Percentiles rank a stretch among this genome's conserved stretches.
These are phyloP conservation scores for Pseudogymnoascus sp. DNA, from an alignment of 2,329 filamentous ascomycete species.

Conservation along the genomic window DNA sequence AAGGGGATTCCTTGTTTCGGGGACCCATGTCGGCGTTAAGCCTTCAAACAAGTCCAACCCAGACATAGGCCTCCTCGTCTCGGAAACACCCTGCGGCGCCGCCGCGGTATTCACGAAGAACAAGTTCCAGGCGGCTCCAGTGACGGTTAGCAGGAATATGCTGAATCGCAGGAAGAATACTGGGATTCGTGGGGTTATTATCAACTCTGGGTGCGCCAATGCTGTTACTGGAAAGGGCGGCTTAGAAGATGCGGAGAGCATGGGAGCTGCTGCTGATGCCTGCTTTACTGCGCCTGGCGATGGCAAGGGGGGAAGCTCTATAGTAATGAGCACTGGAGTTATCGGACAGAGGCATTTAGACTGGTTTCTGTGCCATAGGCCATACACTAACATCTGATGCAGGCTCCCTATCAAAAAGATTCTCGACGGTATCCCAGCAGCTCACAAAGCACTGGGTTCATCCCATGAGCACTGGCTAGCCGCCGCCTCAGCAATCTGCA, in stretches of 20 bases:
- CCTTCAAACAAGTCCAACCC: slow-evolving; percentile 84
- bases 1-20: slow-evolving; percentile 79
- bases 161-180: slow-evolving; percentile 59
- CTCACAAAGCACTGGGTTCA: slow-evolving; percentile 62
- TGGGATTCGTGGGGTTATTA: slow-evolving; percentile 73
- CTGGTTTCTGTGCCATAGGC: slow-evolving; percentile 7
- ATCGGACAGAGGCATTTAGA: slow-evolving; percentile 74
- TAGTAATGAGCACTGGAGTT: slow-evolving; percentile 98
- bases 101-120: slow-evolving; percentile 97
- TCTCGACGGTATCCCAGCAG: slow-evolving; percentile 69
- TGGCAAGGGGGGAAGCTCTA: slow-evolving; percentile 52
- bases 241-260: slow-evolving; percentile 76
- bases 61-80: slow-evolving; percentile 82
- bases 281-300: slow-evolving; percentile 44
- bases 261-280: slow-evolving; percentile 73
- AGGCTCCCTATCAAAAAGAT: slow-evolving; percentile 90
- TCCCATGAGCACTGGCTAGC: slow-evolving; percentile 81
- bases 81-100: slow-evolving; percentile 76
- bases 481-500: slow-evolving; percentile 88
- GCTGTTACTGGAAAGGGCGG: slow-evolving; percentile 90
- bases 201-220: slow-evolving; percentile 96
- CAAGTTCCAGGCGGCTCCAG: slow-evolving; percentile 94
- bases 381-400: slow-evolving; percentile 17
- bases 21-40: slow-evolving; percentile 89
- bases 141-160: slow-evolving; percentile 73